phyloP scores from a whole-genome alignment of 768 basidiomycete genomes.

The Trametes cinnabarina region DNA sequence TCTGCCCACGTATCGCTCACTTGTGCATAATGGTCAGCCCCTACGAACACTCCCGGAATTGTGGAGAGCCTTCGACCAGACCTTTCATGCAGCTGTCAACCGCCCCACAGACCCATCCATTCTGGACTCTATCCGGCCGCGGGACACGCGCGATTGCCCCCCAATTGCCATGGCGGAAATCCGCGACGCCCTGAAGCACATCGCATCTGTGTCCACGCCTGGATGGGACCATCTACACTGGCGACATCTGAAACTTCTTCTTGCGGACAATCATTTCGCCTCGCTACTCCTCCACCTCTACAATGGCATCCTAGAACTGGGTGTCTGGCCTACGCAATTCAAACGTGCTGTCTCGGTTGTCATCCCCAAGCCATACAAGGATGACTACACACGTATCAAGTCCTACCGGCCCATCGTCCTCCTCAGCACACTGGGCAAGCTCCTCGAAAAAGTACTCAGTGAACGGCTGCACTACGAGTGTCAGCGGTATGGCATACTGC shows the following conservation, averaged over 20 bases:
- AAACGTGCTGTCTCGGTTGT: constrained; percentile 17
- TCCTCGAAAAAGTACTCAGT: constrained; percentile 22
- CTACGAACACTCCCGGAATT: background rate
- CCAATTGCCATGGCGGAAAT: constrained; percentile 6
- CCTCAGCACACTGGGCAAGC: constrained; percentile 25
- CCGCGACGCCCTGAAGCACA: constrained; percentile 5
- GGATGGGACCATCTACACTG: constrained; percentile 17
- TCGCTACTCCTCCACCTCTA: background rate
- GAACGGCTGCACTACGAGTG: constrained; percentile 20
- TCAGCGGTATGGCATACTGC: constrained; percentile 16
- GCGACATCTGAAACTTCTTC: constrained; percentile 7
- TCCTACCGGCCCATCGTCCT: constrained; percentile 29
- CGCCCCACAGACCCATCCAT: constrained; percentile 1
- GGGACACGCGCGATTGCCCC: background rate
- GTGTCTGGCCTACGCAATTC: constrained; percentile 16
- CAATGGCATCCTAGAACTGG: constrained; percentile 13
- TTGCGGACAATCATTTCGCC: background rate
- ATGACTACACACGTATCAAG: constrained; percentile 23
- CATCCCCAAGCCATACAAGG: constrained; percentile 26
- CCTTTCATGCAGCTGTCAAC: constrained; percentile 3
- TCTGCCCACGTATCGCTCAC: constrained; percentile 1
- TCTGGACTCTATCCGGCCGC: background rate
- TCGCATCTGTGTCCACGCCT: constrained; percentile 16
- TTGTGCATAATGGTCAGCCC: background rate
- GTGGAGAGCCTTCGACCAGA: background rate